phyloP scores from a whole-genome alignment of 495 filamentous ascomycete genomes.

The Tricharina praecox region DNA sequence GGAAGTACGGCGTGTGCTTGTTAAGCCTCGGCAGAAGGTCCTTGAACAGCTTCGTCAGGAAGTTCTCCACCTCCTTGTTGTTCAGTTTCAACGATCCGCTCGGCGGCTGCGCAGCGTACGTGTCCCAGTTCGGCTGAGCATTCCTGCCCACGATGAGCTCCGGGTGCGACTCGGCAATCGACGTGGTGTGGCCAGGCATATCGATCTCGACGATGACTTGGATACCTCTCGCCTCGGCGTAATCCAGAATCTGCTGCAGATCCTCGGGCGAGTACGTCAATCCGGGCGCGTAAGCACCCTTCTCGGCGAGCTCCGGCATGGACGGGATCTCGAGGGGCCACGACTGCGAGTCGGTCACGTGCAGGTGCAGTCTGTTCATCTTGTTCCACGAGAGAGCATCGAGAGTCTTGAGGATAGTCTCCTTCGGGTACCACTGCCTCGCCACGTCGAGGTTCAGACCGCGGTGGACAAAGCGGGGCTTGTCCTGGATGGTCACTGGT shows the following conservation, averaged over 20 bases:
- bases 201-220: conserved; percentile 64
- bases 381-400: conserved; percentile 60
- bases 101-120: conserved; percentile 56
- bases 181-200: conserved; percentile 61
- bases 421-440: conserved; percentile 45
- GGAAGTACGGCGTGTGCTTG: conserved; percentile 54
- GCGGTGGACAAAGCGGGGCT: conserved; percentile 51
- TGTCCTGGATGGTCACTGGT: conserved; percentile 48
- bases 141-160: conserved; percentile 59
- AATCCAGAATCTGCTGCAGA: conserved; percentile 45
- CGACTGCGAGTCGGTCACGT: conserved; percentile 65
- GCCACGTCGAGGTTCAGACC: conserved; percentile 59
- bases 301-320: conserved; percentile 47
- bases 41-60: conserved; percentile 48
- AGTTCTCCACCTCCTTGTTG: conserved; percentile 43
- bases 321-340: conserved; percentile 67
- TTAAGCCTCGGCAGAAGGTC: conserved; percentile 56
- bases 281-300: conserved; percentile 48
- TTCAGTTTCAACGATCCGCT: conserved; percentile 62
- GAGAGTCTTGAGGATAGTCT: conserved; percentile 49
- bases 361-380: conserved; percentile 61
- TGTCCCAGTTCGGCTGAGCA: conserved; percentile 44
- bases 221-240: conserved; percentile 49
- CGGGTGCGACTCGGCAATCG: conserved; percentile 45
- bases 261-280: conserved; percentile 48